Base-by-base conservation (phyloP, 768 basidiomycete genomes). In the Calocybe indica region DNA sequence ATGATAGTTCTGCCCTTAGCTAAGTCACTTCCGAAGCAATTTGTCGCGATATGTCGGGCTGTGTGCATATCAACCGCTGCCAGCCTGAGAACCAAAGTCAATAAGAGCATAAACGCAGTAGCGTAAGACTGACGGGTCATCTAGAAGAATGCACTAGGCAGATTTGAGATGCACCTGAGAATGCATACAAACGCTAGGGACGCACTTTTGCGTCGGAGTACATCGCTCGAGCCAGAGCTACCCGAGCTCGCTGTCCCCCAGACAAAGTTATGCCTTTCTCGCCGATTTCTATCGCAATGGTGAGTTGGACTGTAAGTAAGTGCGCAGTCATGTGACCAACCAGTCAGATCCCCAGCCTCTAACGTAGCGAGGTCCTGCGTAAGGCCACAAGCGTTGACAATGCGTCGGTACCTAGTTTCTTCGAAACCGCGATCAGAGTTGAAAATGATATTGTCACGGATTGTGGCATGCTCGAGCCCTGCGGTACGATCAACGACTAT, bases 401-500 rank as follows among this genome's bases (percentile, higher is more conserved):
- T 84, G 1, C 68, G 60, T 13, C 78, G 65, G 59, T 91, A 92
- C 5, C 89, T 73, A n/a, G 62, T 62, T 50, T 74, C 70, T 55
- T 88, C 75, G 58, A 74, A 82, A 2, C 79, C 79, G 53, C 69
- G 72, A 3, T 71, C 64, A 1, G 79, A 73, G 1, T 82, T 82
- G 64, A 90, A 94, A 10, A 88, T 62, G 52, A 94, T 87, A 58
- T 91, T 90, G 48, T 89, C 88, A 14, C 78, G 71, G 48, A 92
- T 88, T 0, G 87, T 86, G 1, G 85, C 87, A 59, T 89, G 85
- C 58, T 88, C 82, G 6, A 90, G 73, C 85, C 85, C 87, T 70
- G 64, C 45, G 42, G 57, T 61, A 22, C 61, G 56, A 45, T 58
- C 28, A 64, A 8, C 49, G 63, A 13, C 41, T 47, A 12, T n/a